Base-by-base conservation (phyloP, 2,329 filamentous ascomycete genomes). In the Nigrospora osmanthi region DNA sequence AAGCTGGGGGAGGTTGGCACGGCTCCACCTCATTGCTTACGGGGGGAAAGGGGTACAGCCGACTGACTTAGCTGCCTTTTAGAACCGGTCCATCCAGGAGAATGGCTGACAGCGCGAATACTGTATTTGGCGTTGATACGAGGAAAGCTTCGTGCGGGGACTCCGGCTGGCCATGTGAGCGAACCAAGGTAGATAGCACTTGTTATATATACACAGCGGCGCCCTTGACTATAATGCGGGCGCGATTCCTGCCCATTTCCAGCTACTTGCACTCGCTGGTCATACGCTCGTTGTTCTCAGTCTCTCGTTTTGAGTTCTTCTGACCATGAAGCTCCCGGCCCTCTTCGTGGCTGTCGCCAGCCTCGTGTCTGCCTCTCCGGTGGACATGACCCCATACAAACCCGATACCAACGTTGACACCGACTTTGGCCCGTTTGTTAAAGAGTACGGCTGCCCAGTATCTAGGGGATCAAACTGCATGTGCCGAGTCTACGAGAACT, bases 381-480 rank as follows among this genome's bases (percentile, higher is more conserved):
- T 49, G 14, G 43, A 48, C 31, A 49, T 49, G 46, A 23, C 35
- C 11, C 38, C 43, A 3, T 49, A 49, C 30, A 44, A 46, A 38
- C 35, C 46, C 14, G 48, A 44, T 7, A 5, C 15, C 3, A 35
- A 38, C 7, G 46, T 49, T 12, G 46, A 49, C 15, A 39, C 38
- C 2, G 48, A 42, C 2, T 49, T 49, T 14, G 37, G 46, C 11
- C 31, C 43, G 3, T 48, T 49, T 31, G 43, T 49, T 12, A 11
- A 42, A 28, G 33, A 42, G 40, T 42, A 35, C 1, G 40, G 3
- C 11, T 5, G 15, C 6, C 15, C n/a, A 7, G 9, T n/a, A n/a
- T n/a, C n/a, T n/a, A n/a, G n/a, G n/a, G n/a, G n/a, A n/a, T n/a
- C 2, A 19, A 10, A 17, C 2, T 1, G n/a, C 7, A 7, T 28